Conservation (phyloP, 352 stramenopile genomes). For the Pythium myriotylum region DNA sequence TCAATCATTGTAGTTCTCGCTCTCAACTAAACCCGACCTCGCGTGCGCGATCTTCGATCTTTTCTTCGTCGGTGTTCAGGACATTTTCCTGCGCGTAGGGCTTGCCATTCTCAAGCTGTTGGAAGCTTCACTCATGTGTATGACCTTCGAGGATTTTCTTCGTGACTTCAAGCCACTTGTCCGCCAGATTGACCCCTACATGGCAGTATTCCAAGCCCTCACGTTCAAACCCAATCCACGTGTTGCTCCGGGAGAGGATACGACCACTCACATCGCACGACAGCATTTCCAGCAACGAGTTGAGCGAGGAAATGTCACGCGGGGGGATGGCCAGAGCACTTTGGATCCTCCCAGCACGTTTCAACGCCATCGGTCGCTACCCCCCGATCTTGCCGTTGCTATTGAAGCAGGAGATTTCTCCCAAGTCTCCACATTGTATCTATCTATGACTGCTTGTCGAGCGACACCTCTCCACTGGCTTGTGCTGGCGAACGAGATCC, state of each 20-base stretch:
- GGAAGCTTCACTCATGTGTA: conserved; percentile 82
- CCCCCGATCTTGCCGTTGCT: conserved; percentile 47
- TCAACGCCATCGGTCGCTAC: conserved; percentile 62
- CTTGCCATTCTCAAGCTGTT: conserved; percentile 80
- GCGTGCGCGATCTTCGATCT: conserved; percentile 84
- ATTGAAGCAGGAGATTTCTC: conserved; percentile 44
- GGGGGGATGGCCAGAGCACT: conserved; percentile 27
- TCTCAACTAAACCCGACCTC: conserved; percentile 82
- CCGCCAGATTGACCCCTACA: conserved; percentile 75
- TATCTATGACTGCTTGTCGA: conserved; percentile 41
- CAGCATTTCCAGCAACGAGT: conserved; percentile 42
- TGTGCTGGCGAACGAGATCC: conserved; percentile 76
- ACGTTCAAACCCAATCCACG: conserved; percentile 51
- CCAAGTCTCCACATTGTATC: conserved; percentile 46
- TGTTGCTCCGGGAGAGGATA: conserved; percentile 48
- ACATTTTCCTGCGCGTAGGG: conserved; percentile 81
- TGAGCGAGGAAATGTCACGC: conserved; percentile 8
- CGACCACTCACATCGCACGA: conserved; percentile 54
- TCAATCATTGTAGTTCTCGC: conserved; percentile 51
- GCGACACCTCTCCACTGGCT: conserved; percentile 21
- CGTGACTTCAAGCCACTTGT: conserved; percentile 82
- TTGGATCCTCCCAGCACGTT: conserved; percentile 43
- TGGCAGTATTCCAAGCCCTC: conserved; percentile 67
- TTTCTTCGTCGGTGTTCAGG: conserved; percentile 77
- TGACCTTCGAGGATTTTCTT: conserved; percentile 84